Evolutionary conservation across 148 eudicot genomes (phyloP).

Genomic region (Gaultheria prostrata): DNA sequence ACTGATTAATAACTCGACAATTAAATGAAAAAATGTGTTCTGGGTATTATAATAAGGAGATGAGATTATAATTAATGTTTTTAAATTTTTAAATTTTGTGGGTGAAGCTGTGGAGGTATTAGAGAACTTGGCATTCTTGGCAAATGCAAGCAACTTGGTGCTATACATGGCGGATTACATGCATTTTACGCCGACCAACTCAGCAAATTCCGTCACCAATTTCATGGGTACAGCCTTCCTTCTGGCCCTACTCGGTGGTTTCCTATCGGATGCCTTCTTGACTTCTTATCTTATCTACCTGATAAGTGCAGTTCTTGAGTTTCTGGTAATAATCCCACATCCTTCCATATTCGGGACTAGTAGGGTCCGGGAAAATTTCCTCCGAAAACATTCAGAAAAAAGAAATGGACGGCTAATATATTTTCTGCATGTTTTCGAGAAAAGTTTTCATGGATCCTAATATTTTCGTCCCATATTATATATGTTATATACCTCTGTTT

Average conservation of each 20-base stretch:
- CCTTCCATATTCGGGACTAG: not conserved
- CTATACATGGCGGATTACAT: conserved; percentile 51
- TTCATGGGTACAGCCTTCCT: conserved; percentile 88
- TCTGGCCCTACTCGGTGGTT: conserved; percentile 71
- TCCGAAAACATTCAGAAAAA: too few relatives aligned
- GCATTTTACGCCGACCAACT: conserved; percentile 55
- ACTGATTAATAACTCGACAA: too few relatives aligned
- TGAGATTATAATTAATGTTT: too few relatives aligned
- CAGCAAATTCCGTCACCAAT: conserved; percentile 65
- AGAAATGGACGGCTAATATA: too few relatives aligned
- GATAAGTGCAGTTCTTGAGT: conserved; percentile 47
- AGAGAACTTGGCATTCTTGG: conserved; percentile 75
- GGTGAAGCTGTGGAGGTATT: conserved; percentile 52
- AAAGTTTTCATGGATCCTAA: too few relatives aligned
- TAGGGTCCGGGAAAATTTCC: too few relatives aligned
- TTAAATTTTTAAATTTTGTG: too few relatives aligned
- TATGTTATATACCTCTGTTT: too few relatives aligned
- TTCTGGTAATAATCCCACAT: conserved; percentile 40
- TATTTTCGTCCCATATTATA: too few relatives aligned
- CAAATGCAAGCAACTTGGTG: conserved; percentile 83
- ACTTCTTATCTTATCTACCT: conserved; percentile 56
- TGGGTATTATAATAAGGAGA: not conserved
- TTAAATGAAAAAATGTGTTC: not conserved
- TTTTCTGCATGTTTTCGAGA: too few relatives aligned
- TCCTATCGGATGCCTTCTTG: conserved; percentile 67